Conservation (phyloP, 2,329 filamentous ascomycete species). For the Immersiporthe knoxdaviesiana region DNA sequence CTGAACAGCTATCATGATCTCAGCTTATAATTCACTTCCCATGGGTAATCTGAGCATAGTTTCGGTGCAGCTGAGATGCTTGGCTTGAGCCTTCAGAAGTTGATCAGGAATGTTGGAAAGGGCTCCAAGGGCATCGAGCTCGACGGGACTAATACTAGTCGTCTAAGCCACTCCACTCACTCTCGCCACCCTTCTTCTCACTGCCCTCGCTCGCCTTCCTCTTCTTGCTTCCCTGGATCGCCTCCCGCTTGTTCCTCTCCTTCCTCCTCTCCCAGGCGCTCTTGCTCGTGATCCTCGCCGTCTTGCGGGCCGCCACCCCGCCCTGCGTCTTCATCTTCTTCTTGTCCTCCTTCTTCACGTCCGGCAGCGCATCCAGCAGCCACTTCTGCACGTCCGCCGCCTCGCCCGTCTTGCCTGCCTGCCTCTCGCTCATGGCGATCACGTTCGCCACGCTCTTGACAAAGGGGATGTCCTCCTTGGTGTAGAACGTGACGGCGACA, state of each 20-base stretch:
- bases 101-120: background rate
- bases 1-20: background rate
- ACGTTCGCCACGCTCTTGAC: conserved; percentile 93
- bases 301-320: conserved; percentile 74
- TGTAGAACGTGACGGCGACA: conserved; percentile 91
- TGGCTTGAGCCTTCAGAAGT: background rate
- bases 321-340: conserved; percentile 74
- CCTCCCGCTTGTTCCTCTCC: conserved; percentile 68
- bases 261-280: conserved; percentile 73
- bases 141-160: too few relatives aligned
- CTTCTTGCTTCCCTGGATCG: conserved; percentile 64
- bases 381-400: conserved; percentile 74
- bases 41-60: background rate
- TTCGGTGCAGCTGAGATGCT: background rate
- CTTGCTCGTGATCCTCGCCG: conserved; percentile 78
- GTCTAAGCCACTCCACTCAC: conserved; percentile 20
- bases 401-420: conserved; percentile 57
- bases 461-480: conserved; percentile 87
- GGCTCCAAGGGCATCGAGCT: too few relatives aligned
- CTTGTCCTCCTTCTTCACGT: conserved; percentile 80
- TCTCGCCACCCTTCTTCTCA: conserved; percentile 2
- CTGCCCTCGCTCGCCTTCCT: conserved; percentile 43
- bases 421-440: conserved; percentile 79
- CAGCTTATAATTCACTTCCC: background rate
- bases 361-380: conserved; percentile 85